A percentile compares a stretch with the other conserved stretches of the same genome.
Conservation (phyloP, 192 early-diverging fungal genomes). For the Coemansia sp. region DNA sequence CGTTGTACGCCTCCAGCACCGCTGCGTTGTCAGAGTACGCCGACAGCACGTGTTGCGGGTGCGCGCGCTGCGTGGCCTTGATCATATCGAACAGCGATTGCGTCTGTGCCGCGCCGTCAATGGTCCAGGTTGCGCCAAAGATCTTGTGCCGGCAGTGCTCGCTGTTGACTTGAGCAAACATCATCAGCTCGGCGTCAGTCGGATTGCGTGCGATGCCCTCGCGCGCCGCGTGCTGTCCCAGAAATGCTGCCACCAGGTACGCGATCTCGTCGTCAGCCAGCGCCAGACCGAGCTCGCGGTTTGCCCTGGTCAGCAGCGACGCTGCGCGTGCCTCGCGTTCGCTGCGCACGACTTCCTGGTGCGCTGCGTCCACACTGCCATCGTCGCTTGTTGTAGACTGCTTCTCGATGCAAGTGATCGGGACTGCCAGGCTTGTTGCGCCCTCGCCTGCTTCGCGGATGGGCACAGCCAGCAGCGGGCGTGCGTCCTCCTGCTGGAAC, state of each 20-base stretch:
- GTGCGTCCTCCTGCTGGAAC: conserved; percentile 68
- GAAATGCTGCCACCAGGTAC: conserved; percentile 86
- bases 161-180: conserved; percentile 99
- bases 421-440: conserved; percentile 14
- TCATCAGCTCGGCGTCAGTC: conserved; percentile 99
- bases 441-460: conserved; percentile 28
- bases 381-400: neutral
- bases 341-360: neutral
- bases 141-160: conserved; percentile 99
- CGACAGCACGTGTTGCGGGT: conserved; percentile 83
- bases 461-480: conserved; percentile 63
- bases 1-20: conserved; percentile 65
- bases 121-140: conserved; percentile 97
- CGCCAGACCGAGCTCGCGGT: conserved; percentile 89
- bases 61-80: conserved; percentile 82
- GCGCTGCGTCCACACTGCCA: neutral
- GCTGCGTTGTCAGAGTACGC: conserved; percentile 99
- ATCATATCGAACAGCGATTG: conserved; percentile 96
- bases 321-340: conserved; percentile 43
- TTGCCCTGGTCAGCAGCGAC: conserved; percentile 72
- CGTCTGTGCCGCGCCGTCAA: conserved; percentile 79
- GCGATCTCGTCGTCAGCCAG: conserved; percentile 96
- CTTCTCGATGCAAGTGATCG: conserved; percentile 34
- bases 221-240: conserved; percentile 49
- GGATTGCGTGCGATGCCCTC: conserved; percentile 72